Evolutionary conservation across 192 early-diverging fungal genomes (phyloP).

Genomic region (Coemansia sp.): DNA sequence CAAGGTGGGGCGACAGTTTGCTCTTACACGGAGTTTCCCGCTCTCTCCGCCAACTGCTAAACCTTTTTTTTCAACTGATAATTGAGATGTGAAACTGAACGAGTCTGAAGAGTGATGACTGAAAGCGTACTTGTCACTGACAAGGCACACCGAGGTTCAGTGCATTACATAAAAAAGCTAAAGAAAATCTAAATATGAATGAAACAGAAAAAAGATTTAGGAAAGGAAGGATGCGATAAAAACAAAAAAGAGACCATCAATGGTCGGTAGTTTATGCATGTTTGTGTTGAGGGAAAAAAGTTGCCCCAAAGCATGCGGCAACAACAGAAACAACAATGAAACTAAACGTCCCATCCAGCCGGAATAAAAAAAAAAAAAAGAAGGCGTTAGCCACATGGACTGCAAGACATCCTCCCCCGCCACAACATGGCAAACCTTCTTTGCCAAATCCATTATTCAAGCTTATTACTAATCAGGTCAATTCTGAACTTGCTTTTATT

Average conservation of each 20-base stretch:
- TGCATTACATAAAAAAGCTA: not conserved
- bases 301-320: not conserved
- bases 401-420: conserved; percentile 3
- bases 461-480: not conserved
- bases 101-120: not conserved
- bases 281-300: not conserved
- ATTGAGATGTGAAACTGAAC: not conserved
- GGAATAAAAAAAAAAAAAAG: not conserved
- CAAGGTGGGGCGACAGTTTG: not conserved
- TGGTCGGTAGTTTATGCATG: not conserved
- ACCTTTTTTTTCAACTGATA: not conserved
- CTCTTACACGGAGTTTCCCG: not conserved
- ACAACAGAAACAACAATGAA: conserved; percentile 6
- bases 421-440: not conserved
- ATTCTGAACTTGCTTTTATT: not conserved
- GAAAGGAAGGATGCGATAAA: not conserved
- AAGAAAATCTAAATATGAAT: not conserved
- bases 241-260: not conserved
- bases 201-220: not conserved
- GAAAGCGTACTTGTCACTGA: conserved; percentile 8
- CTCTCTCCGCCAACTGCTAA: not conserved
- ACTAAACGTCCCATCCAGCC: conserved; percentile 1
- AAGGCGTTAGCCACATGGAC: conserved; percentile 5
- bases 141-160: not conserved
- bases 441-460: not conserved